Evolutionary conservation across 2,329 filamentous ascomycete species (phyloP).

Genomic region (Sporothrix curviconia): DNA sequence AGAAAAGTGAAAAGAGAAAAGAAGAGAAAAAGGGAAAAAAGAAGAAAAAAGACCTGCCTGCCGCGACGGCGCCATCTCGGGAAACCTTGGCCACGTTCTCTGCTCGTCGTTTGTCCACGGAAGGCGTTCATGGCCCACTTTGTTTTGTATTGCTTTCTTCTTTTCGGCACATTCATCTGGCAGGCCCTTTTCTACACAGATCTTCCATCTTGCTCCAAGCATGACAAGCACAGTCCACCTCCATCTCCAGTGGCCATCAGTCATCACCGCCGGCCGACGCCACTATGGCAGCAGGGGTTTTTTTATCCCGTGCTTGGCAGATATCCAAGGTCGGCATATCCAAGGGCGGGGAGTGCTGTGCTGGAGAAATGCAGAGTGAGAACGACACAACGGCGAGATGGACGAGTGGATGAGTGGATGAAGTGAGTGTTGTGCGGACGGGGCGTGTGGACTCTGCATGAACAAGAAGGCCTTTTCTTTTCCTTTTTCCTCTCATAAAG

Average conservation of each 20-base stretch:
- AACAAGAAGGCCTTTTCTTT: background rate
- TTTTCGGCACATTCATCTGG: slow-evolving; percentile 7
- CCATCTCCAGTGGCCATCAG: background rate
- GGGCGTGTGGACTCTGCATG: background rate
- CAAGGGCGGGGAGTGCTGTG: background rate
- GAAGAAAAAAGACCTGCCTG: background rate
- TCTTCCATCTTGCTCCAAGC: too few species aligned
- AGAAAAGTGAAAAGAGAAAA: background rate
- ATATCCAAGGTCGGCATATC: slow-evolving; percentile 4
- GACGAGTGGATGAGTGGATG: background rate
- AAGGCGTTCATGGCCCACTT: background rate
- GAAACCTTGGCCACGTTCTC: background rate
- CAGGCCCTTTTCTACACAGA: too few species aligned
- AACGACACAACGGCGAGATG: background rate
- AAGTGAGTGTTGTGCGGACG: too few species aligned
- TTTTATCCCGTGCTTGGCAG: slow-evolving; percentile 3
- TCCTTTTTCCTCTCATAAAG: background rate
- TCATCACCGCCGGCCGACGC: background rate
- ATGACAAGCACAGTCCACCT: too few species aligned
- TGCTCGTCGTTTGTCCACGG: background rate
- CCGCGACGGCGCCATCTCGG: background rate
- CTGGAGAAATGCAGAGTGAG: background rate
- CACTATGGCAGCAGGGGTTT: slow-evolving; percentile 1
- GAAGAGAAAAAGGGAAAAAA: background rate
- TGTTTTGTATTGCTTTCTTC: background rate